These are phyloP conservation scores for Pulicaria dysenterica DNA, from an alignment of 129 eudicot genomes.

Conservation along the genomic window DNA sequence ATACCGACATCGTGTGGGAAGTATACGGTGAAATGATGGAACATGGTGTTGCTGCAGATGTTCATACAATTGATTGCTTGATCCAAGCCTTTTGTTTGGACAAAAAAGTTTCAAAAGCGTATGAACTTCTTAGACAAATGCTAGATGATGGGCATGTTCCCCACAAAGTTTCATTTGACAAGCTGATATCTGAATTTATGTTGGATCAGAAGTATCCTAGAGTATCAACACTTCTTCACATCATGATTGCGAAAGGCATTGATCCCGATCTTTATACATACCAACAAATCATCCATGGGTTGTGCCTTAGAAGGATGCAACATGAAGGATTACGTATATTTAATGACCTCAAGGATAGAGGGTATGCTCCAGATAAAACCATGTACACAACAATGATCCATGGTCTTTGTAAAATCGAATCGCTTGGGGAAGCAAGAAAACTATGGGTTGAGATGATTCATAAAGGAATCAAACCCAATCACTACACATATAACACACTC, in stretches of 20 bases:
- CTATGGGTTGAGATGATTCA: constrained; percentile 79
- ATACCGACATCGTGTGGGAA: constrained; percentile 62
- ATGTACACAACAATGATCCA: constrained; percentile 78
- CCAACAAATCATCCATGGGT: constrained; percentile 53
- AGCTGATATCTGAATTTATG: constrained; percentile 47
- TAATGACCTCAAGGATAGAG: constrained; percentile 70
- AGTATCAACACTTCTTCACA: constrained; percentile 60
- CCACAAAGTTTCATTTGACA: constrained; percentile 42
- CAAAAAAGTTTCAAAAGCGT: constrained; percentile 49
- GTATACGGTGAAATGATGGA: constrained; percentile 66
- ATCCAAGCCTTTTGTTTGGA: constrained; percentile 66
- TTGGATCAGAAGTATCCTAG: constrained; percentile 39
- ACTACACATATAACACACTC: constrained; percentile 56
- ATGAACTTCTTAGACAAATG: constrained; percentile 58
- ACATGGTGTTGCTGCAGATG: constrained; percentile 55
- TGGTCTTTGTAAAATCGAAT: constrained; percentile 63
- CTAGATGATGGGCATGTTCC: constrained; percentile 67
- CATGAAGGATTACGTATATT: constrained; percentile 65
- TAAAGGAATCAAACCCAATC: constrained; percentile 61
- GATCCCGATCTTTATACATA: constrained; percentile 60
- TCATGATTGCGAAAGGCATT: constrained; percentile 62
- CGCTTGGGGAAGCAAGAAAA: constrained; percentile 64
- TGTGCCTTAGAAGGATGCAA: constrained; percentile 45
- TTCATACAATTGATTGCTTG: constrained; percentile 53
- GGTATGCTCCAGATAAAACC: constrained; percentile 64